Evolutionary conservation across 208 protist genomes (phyloP), one percentile per base, ranked within the genome.

Genomic region (Borovskyia barvae): DNA sequence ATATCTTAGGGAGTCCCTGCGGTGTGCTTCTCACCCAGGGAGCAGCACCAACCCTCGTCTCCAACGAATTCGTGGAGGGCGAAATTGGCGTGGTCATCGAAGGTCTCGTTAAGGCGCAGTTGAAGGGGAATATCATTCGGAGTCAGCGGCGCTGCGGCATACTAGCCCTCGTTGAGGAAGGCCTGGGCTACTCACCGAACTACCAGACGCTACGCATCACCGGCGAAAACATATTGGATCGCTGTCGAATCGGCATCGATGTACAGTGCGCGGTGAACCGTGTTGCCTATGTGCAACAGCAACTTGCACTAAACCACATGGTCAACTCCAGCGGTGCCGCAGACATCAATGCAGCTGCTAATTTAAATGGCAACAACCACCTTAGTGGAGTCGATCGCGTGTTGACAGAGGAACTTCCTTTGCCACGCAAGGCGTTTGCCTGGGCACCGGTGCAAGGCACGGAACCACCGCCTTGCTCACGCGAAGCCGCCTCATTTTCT

Each of bases 141-240:
- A 76, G 71, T 50, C 89, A 95, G 72, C 75, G 78, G 3, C 64
- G 65, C 37, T 91, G 85, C 49, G 89, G 85, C 53, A 74, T 91
- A n/a, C 72, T 92, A 25, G 82, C 72, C 19, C 54, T 93, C 43
- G 72, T 83, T 1, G 76, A 81, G 29, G 69, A 80, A 20, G 53
- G 66, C 12, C 68, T 64, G 28, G 52, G 58, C 7, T 76, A 66
- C 55, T 6, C 49, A 11, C 56, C 58, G 26, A 60, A 61, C 4
- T 63, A 64, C 42, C 48, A 73, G 52, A 76, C 62, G 43, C 62
- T 94, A 22, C 58, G 79, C 48, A 87, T 94, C 54, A 72, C 73
- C 3, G 84, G 80, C n/a, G 76, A 87, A 57, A 94, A 94, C 62
- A 51, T 90, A 4, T 67, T 94, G n/a, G 87, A 94, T 51, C 72